Evolutionary conservation across 2,329 filamentous ascomycete species (phyloP), one percentile per base, ranked within the genome.

Genomic region (Exophiala dermatitidis): DNA sequence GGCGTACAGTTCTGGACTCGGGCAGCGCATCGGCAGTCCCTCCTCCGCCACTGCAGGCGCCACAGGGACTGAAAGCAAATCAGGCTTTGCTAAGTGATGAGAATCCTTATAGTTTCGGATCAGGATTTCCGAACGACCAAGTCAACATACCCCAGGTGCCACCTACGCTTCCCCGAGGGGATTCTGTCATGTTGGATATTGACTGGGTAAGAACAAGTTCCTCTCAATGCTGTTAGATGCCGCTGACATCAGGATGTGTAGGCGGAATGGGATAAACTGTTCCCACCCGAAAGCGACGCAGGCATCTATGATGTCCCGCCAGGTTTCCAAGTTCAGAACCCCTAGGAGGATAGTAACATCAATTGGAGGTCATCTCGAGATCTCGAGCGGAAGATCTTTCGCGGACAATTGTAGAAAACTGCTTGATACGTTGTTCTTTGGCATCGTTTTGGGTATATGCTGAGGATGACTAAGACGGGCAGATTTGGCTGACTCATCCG

Each of bases 151-250:
- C 57, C 3, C 57, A 59, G 40, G 48, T 51, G 4, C 58, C 51
- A 7, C 55, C 48, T 5, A 30, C 50, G 3, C 50, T 37, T 19
- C 10, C n/a, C n/a, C 44, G 63, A 57, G 60, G 64, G 50, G 54
- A 65, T 60, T 50, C 68, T 29, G 59, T 69, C 53, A 70, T 73
- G 66, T 64, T 81, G 38, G 79, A 80, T 52, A 80, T 86, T 58
- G 82, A 86, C 60, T 86, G 82, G 83, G 82, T 84, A 68, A 71
- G 80, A 73, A 7, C 32, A 9, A 10, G 19, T 19, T 19, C 29
- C 31, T 19, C 19, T 37, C 26, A 32, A 40, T 12, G 8, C 10
- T 31, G 7, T 50, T n/a, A 41, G n/a, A 28, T 6, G 9, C 9
- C 5, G 38, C 38, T 41, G 12, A 41, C 28, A 4, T 4, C n/a